A percentile compares a stretch with the other conserved stretches of the same genome.
phyloP scores from a whole-genome alignment of 495 filamentous ascomycete genomes.

The Rostrohypoxylon terebratum region DNA sequence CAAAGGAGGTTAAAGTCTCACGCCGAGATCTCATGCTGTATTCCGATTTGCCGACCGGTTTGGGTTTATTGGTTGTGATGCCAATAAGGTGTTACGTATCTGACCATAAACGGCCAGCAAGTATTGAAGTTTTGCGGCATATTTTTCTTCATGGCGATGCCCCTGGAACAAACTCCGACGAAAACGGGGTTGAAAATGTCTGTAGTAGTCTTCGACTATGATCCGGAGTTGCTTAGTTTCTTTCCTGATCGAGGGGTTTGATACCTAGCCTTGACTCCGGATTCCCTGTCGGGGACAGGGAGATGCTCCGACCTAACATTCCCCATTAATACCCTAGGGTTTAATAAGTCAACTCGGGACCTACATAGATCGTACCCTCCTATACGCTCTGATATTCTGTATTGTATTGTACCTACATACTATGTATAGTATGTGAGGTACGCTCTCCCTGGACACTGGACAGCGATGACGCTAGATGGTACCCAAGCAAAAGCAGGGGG shows the following conservation, averaged over 20 bases:
- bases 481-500: slow-evolving; percentile 21
- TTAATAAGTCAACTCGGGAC: slow-evolving; percentile 4
- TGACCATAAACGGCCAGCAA: slow-evolving; percentile 10
- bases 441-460: slow-evolving; percentile 25
- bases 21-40: slow-evolving; percentile 11
- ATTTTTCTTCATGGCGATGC: slow-evolving; percentile 11
- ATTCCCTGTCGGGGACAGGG: slow-evolving; percentile 41
- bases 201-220: slow-evolving; percentile 20
- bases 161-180: slow-evolving; percentile 32
- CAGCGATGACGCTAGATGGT: slow-evolving; percentile 26
- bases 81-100: slow-evolving; percentile 30
- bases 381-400: neutral
- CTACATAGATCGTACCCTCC: slow-evolving; percentile 2
- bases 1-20: slow-evolving; percentile 14
- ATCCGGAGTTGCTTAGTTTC: slow-evolving; percentile 37
- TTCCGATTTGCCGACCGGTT: slow-evolving; percentile 38
- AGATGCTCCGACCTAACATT: slow-evolving; percentile 30
- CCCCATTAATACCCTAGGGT: slow-evolving; percentile 13
- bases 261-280: slow-evolving; percentile 34
- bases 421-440: slow-evolving; percentile 9
- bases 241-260: slow-evolving; percentile 37
- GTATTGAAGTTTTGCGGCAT: slow-evolving; percentile 18
- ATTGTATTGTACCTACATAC: too few species aligned
- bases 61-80: slow-evolving; percentile 12
- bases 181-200: slow-evolving; percentile 26